These are phyloP conservation scores for Chlorophyllum brunneum DNA, from an alignment of 768 basidiomycete species.

Conservation along the genomic window DNA sequence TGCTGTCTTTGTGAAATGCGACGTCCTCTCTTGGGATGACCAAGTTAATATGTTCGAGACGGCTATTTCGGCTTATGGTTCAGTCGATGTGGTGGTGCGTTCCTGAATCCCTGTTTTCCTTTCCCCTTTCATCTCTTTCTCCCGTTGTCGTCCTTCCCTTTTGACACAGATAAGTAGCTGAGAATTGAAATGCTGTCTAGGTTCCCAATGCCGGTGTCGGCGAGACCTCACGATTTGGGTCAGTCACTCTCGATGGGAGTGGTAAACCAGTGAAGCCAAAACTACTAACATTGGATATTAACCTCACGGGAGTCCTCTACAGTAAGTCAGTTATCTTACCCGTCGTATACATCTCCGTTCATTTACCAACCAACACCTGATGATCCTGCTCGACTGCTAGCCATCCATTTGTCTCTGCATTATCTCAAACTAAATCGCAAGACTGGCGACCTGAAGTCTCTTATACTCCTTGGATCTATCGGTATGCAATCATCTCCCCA, in stretches of 20 bases:
- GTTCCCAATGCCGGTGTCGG: constrained; percentile 49
- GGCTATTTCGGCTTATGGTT: constrained; percentile 40
- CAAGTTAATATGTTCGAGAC: constrained; percentile 48
- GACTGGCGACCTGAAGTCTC: constrained; percentile 39
- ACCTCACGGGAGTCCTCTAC: constrained; percentile 44
- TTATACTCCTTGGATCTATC: constrained; percentile 54
- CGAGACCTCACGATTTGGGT: constrained; percentile 30
- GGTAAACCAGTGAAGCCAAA: constrained; percentile 43
- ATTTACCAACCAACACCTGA: background rate
- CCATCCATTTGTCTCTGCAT: constrained; percentile 46
- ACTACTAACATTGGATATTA: constrained; percentile 44
- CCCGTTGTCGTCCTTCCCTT: background rate
- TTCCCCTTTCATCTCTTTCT: background rate
- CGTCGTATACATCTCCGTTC: background rate
- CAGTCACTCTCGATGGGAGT: constrained; percentile 24
- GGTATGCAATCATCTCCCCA: constrained; percentile 25
- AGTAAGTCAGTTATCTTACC: constrained; percentile 31
- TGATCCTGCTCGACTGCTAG: constrained; percentile 21
- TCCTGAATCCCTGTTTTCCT: background rate
- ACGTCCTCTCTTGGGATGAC: constrained; percentile 54
- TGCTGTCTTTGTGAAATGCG: constrained; percentile 39
- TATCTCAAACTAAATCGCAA: constrained; percentile 39
- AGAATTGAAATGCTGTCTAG: constrained; percentile 17
- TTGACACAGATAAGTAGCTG: background rate
- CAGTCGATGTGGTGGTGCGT: constrained; percentile 52